Evolutionary conservation across 352 stramenopile species (phyloP).

Genomic region (Phytophthora megakarya): DNA sequence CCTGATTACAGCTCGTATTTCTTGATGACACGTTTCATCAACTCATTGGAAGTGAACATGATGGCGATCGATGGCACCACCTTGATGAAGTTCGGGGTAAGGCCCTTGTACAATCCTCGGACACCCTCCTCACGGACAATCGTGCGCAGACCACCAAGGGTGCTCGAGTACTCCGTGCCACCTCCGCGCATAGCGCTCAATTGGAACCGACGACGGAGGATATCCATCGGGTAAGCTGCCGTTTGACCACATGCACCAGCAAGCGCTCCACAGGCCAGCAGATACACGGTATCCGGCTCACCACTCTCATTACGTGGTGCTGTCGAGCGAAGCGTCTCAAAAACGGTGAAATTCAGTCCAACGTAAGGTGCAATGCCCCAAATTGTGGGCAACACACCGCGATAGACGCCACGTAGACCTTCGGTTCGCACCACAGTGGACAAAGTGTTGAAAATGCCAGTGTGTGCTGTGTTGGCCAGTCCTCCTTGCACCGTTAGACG

Average conservation of each 20-base stretch:
- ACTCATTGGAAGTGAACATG: conserved; percentile 83
- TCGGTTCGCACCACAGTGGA: conserved; percentile 54
- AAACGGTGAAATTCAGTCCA: conserved; percentile 80
- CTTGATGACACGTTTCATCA: conserved; percentile 56
- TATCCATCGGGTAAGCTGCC: conserved; percentile 74
- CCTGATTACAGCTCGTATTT: conserved; percentile 30
- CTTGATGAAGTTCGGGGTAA: conserved; percentile 76
- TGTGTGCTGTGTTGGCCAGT: conserved; percentile 65
- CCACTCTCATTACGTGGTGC: conserved; percentile 51
- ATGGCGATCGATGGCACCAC: conserved; percentile 82
- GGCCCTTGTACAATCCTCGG: conserved; percentile 66
- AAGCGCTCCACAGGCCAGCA: conserved; percentile 64
- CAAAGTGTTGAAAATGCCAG: conserved; percentile 63
- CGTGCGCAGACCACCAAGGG: conserved; percentile 44
- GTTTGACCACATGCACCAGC: conserved; percentile 76
- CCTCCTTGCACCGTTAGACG: conserved; percentile 72
- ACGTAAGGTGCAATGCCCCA: conserved; percentile 78
- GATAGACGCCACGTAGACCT: conserved; percentile 62
- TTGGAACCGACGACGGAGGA: conserved; percentile 78
- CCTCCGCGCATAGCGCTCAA: conserved; percentile 49
- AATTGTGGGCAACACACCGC: conserved; percentile 64
- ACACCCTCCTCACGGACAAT: conserved; percentile 65
- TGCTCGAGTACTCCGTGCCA: conserved; percentile 52
- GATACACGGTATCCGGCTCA: conserved; percentile 56
- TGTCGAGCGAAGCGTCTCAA: conserved; percentile 58